phyloP scores from a whole-genome alignment of 257 asterid species.

The Solanum tacnaense region DNA sequence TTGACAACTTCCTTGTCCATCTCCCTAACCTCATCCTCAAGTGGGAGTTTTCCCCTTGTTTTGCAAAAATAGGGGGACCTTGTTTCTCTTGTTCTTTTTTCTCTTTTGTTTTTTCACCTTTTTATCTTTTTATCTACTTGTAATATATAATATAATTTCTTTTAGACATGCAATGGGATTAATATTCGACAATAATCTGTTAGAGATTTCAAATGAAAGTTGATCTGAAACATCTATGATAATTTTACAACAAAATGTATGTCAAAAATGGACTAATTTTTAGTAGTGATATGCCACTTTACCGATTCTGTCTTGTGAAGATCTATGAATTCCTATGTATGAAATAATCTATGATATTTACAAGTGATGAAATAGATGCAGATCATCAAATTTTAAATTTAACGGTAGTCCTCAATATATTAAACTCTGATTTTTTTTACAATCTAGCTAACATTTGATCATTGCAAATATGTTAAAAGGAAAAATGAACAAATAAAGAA shows the following conservation, averaged over 20 bases:
- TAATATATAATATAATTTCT: not conserved
- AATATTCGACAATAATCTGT: not conserved
- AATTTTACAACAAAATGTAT: not conserved
- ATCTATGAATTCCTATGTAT: not conserved
- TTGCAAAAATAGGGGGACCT: not conserved
- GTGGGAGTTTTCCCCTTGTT: slow-evolving; percentile 3
- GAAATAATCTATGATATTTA: not conserved
- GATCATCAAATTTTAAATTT: not conserved
- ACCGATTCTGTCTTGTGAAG: not conserved
- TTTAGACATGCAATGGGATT: not conserved
- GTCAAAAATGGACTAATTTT: not conserved
- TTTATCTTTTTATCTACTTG: not conserved
- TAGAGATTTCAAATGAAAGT: fast-evolving
- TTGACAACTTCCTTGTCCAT: not conserved
- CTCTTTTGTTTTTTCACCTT: not conserved
- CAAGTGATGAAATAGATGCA: not conserved
- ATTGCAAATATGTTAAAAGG: not conserved
- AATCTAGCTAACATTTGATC: not conserved
- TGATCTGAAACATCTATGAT: not conserved
- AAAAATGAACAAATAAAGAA: not conserved
- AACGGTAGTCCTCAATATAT: fast-evolving
- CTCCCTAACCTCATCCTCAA: not conserved
- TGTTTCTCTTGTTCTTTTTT: not conserved
- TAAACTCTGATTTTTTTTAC: not conserved
- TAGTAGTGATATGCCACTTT: not conserved